A percentile compares a stretch with the other conserved stretches of the same genome.
Evolutionary conservation across 1,284 basidiomycete genomes (phyloP).

Genomic region (Puccinia hordei): DNA sequence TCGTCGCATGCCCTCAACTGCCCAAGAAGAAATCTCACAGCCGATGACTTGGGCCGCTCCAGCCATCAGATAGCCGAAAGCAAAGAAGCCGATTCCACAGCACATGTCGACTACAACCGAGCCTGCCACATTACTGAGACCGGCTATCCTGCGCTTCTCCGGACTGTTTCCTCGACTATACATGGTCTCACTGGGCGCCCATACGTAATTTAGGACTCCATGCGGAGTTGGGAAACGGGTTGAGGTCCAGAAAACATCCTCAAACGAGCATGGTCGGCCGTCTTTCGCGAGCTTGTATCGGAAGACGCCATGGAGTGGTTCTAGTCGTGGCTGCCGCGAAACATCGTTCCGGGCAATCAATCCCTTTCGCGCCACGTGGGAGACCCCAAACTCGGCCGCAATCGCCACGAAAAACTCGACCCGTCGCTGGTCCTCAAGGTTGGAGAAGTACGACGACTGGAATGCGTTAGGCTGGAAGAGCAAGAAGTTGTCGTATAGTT

Average conservation of each 20-base stretch:
- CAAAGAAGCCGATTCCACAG: constrained; percentile 46
- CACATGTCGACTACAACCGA: constrained; percentile 38
- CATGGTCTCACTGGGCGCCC: neutral
- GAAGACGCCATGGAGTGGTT: too few species aligned
- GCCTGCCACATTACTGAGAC: neutral
- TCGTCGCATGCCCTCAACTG: constrained; percentile 33
- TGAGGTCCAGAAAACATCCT: constrained; percentile 31
- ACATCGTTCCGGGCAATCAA: too few species aligned
- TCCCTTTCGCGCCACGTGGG: too few species aligned
- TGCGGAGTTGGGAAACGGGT: constrained; percentile 22
- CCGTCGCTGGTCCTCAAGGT: neutral
- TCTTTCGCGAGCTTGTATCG: too few species aligned
- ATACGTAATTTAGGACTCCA: too few species aligned
- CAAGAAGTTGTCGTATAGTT: constrained; percentile 33
- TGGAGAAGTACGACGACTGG: neutral
- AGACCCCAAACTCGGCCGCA: neutral
- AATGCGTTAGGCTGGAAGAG: constrained; percentile 40
- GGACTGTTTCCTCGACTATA: constrained; percentile 36
- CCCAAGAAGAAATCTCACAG: constrained; percentile 44
- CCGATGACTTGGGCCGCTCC: constrained; percentile 29
- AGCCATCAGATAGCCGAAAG: constrained; percentile 27
- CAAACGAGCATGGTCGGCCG: neutral
- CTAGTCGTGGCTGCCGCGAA: too few species aligned
- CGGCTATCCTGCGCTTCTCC: constrained; percentile 33
- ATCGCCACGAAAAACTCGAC: constrained; percentile 5